Percentiles rank a stretch among this genome's conserved stretches.
These are phyloP conservation scores for Auriscalpium microsporum DNA, from an alignment of 768 basidiomycete genomes.

Conservation along the genomic window DNA sequence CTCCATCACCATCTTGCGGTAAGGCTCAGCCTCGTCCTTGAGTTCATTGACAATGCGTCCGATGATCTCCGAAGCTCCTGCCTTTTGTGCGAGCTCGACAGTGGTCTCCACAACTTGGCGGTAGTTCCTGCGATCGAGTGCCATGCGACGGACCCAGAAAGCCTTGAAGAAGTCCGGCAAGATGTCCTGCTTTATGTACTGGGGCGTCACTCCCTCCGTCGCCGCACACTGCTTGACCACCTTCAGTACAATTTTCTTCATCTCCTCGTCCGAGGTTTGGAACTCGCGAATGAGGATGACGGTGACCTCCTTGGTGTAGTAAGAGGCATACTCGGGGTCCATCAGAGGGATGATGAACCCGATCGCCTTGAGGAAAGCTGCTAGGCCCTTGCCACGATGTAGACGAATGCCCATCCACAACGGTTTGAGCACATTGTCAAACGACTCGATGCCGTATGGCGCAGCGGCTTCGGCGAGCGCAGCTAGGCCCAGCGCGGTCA, in stretches of 20 bases:
- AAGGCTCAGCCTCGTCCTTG: slow-evolving; percentile 86
- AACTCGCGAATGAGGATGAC: slow-evolving; percentile 97
- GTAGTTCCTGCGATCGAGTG: slow-evolving; percentile 92
- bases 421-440: slow-evolving; percentile 93
- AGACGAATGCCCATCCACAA: slow-evolving; percentile 91
- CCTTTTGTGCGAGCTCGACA: slow-evolving; percentile 94
- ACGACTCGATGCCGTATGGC: slow-evolving; percentile 99
- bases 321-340: slow-evolving; percentile 99
- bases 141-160: slow-evolving; percentile 99
- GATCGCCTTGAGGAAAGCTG: slow-evolving; percentile 94
- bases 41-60: slow-evolving; percentile 80
- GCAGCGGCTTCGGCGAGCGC: slow-evolving; percentile 96
- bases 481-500: slow-evolving; percentile 88
- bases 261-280: slow-evolving; percentile 98
- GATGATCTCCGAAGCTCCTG: slow-evolving; percentile 94
- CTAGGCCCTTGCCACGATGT: slow-evolving; percentile 90
- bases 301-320: slow-evolving; percentile 97
- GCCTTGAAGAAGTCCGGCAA: slow-evolving; percentile 99
- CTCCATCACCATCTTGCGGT: slow-evolving; percentile 99
- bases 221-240: slow-evolving; percentile 99
- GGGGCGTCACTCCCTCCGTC: slow-evolving; percentile 93
- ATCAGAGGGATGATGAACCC: slow-evolving; percentile 99
- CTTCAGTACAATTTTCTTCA: slow-evolving; percentile 99
- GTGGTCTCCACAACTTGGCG: slow-evolving; percentile 98
- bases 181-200: slow-evolving; percentile 96